Evolutionary conservation across 345 rosid species (phyloP), one percentile per base, ranked within the genome.

Genomic region (Citrus unshiu): DNA sequence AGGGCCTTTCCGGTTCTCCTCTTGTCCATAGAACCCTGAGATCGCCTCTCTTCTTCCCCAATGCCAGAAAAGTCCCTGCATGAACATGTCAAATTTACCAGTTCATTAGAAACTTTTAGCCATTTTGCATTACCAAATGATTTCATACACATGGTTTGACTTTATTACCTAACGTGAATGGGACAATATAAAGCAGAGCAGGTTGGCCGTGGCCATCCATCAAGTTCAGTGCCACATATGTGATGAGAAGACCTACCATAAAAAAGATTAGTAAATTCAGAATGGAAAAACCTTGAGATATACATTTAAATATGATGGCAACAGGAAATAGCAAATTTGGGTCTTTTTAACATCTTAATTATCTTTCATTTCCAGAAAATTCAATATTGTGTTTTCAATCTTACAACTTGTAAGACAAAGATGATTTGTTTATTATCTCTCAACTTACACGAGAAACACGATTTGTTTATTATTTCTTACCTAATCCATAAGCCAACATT

Each of bases 201-300:
- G 97, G 98, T 80, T 93, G 98, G 61, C 99, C 99, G 14, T 90
- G 99, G n/a, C 98, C 98, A 75, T 93, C 98, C 98, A 94, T 93
- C 82, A 96, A 84, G 84, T 93, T 92, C 43, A 96, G 83, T 39
- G 98, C 99, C 78, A 96, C 93, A 57, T 96, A 96, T 30, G 98
- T 96, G 35, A 96, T 82, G 65, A 96, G 90, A 85, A 96, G 99
- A 86, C 98, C 98, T 96, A 88, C 74, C 75, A 70, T 76, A 27
- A 43, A 68, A 43, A 59, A 74, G 27, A 37, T 39, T 22, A 16
- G 56, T 22, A 60, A 73, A 34, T 58, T 72, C 61, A 54, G 39
- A 12, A 2, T 69, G 7, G 10, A 43, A 25, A 24, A 69, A 69
- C 30, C 2, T 32, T 51, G 6, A 43, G 21, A 35, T 35, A 35